Percentiles rank a stretch among this genome's conserved stretches.
These are phyloP conservation scores for Hyphopichia khmerensis DNA, from an alignment of 1,139 yeast species.

Conservation along the genomic window DNA sequence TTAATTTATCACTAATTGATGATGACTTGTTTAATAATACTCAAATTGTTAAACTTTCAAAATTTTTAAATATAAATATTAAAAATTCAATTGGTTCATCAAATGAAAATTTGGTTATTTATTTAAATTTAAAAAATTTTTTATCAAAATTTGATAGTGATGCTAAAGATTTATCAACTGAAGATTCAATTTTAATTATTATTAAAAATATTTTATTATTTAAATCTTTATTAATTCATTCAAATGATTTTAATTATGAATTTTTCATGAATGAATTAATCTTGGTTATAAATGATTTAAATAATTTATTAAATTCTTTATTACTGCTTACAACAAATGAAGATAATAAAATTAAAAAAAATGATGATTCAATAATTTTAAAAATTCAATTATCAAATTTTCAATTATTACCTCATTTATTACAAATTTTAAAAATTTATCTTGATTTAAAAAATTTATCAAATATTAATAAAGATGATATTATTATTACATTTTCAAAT, in stretches of 20 bases:
- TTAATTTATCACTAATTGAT: constrained; percentile 13
- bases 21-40: constrained; percentile 6
- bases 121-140: not conserved
- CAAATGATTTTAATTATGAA: constrained; percentile 17
- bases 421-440: constrained; percentile 30
- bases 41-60: constrained; percentile 8
- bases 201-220: constrained; percentile 27
- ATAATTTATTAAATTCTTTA: constrained; percentile 15
- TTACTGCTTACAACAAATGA: not conserved
- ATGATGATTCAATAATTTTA: constrained; percentile 23
- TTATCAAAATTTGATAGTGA: not conserved
- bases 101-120: not conserved
- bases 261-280: constrained; percentile 22
- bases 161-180: not conserved
- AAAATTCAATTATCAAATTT: constrained; percentile 34
- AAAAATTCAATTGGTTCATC: constrained; percentile 1
- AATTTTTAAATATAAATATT: constrained; percentile 13
- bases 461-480: constrained; percentile 8
- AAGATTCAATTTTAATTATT: constrained; percentile 9
- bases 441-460: constrained; percentile 1
- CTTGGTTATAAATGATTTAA: constrained; percentile 21
- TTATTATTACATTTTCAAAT: constrained; percentile 21
- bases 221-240: constrained; percentile 30
- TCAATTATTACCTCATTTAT: constrained; percentile 34
- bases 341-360: not conserved